phyloP scores from a whole-genome alignment of 2,329 filamentous ascomycete species.

The Pseudogymnoascus sp. region DNA sequence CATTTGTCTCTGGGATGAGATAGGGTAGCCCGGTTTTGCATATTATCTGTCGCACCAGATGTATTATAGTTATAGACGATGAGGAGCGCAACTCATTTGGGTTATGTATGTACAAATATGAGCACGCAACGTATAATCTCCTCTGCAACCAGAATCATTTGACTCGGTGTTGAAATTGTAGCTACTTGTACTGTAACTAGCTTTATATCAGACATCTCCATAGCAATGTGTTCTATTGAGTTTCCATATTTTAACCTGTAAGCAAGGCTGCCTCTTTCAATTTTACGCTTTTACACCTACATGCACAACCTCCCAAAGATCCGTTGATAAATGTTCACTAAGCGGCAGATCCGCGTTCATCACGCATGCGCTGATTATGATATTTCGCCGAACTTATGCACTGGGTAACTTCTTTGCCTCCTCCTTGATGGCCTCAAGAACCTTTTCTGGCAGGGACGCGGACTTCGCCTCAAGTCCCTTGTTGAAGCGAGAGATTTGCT shows the following conservation, averaged over 20 bases:
- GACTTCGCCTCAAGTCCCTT: constrained; percentile 43
- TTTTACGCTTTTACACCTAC: constrained; percentile 4
- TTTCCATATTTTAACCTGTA: neutral
- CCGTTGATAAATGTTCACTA: constrained; percentile 4
- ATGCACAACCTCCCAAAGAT: neutral
- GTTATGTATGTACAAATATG: constrained; percentile 6
- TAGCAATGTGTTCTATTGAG: neutral
- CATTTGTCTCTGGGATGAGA: neutral
- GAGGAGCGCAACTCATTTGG: constrained; percentile 1
- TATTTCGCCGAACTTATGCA: constrained; percentile 4
- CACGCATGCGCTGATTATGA: constrained; percentile 1
- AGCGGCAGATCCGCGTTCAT: neutral
- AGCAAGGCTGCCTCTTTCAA: neutral
- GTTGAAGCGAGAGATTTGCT: constrained; percentile 64
- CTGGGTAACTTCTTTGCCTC: constrained; percentile 1
- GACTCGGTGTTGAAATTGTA: neutral
- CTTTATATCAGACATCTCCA: neutral
- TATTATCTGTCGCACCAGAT: constrained; percentile 4
- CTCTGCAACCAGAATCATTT: neutral
- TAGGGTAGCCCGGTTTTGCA: neutral
- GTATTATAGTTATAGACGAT: constrained; percentile 5
- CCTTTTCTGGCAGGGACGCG: neutral
- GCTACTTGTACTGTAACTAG: neutral
- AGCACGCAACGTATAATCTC: neutral
- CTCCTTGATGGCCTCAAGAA: constrained; percentile 4